Percentiles rank a stretch among this genome's conserved stretches.
phyloP scores from a whole-genome alignment of 192 early-diverging fungal species.

The Lunasporangiospora selenospora region DNA sequence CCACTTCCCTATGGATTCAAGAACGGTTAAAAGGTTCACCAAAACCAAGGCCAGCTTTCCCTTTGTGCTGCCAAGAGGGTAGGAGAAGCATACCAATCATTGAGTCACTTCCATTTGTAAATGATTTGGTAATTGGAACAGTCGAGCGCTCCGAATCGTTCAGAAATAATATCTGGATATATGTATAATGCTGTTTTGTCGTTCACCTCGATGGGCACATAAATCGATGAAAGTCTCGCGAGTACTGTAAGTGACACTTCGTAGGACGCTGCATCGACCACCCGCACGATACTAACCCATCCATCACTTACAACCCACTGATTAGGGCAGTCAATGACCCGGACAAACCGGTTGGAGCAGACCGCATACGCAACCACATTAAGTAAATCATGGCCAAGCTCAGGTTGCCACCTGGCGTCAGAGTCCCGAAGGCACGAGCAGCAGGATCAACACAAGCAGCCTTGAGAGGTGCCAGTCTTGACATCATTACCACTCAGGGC shows the following conservation, averaged over 20 bases:
- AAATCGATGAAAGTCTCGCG: too few relatives aligned
- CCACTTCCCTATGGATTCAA: too few relatives aligned
- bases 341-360: background rate
- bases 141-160: too few relatives aligned
- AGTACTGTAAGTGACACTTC: background rate
- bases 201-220: too few relatives aligned
- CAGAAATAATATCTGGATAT: too few relatives aligned
- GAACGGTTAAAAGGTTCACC: too few relatives aligned
- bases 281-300: background rate
- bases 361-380: slow-evolving; percentile 8
- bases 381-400: background rate
- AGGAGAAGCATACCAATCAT: too few relatives aligned
- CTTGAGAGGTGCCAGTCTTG: slow-evolving; percentile 1
- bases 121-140: too few relatives aligned
- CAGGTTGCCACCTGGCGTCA: background rate
- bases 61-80: too few relatives aligned
- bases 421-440: slow-evolving; percentile 1
- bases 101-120: too few relatives aligned
- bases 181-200: too few relatives aligned
- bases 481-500: slow-evolving; percentile 9
- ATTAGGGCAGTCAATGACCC: background rate
- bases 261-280: background rate
- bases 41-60: too few relatives aligned
- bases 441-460: slow-evolving; percentile 3
- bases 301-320: background rate